These are phyloP conservation scores for Fraxinus sp. DNA, from an alignment of 305 asterid species.

Conservation along the genomic window DNA sequence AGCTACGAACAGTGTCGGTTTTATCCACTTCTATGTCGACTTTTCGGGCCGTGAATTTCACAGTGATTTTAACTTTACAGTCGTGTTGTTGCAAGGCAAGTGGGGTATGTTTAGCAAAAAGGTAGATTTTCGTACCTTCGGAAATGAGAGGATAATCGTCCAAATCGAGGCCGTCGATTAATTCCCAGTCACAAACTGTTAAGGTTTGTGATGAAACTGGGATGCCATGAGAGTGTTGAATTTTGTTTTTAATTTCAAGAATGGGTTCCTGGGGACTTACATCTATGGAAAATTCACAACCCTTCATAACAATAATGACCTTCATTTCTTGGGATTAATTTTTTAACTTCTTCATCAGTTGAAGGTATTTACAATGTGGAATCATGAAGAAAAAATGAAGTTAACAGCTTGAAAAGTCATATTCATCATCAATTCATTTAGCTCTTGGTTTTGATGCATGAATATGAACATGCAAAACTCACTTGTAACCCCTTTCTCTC, in stretches of 20 bases:
- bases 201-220: slow-evolving; percentile 59
- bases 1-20: slow-evolving; percentile 65
- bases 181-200: slow-evolving; percentile 59
- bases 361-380: slow-evolving; percentile 23
- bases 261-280: slow-evolving; percentile 55
- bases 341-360: not conserved
- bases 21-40: slow-evolving; percentile 45
- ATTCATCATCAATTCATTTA: slow-evolving; percentile 21
- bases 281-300: slow-evolving; percentile 51
- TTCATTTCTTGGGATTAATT: slow-evolving; percentile 35
- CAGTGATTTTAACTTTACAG: slow-evolving; percentile 34
- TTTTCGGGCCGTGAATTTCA: slow-evolving; percentile 50
- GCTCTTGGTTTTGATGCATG: slow-evolving; percentile 19
- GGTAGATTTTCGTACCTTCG: slow-evolving; percentile 51
- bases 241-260: slow-evolving; percentile 49
- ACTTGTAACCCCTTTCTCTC: not conserved
- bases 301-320: slow-evolving; percentile 39
- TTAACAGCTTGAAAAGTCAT: slow-evolving; percentile 25
- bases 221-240: slow-evolving; percentile 45
- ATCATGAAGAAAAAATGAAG: slow-evolving; percentile 37
- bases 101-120: slow-evolving; percentile 28
- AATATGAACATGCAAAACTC: slow-evolving; percentile 20
- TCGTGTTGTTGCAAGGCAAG: not conserved
- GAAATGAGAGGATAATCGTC: slow-evolving; percentile 64
- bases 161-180: slow-evolving; percentile 65